Percentiles rank a stretch among this genome's conserved stretches.
Evolutionary conservation across 1,139 yeast genomes (phyloP).

Genomic region (Chernovozyma aurita): DNA sequence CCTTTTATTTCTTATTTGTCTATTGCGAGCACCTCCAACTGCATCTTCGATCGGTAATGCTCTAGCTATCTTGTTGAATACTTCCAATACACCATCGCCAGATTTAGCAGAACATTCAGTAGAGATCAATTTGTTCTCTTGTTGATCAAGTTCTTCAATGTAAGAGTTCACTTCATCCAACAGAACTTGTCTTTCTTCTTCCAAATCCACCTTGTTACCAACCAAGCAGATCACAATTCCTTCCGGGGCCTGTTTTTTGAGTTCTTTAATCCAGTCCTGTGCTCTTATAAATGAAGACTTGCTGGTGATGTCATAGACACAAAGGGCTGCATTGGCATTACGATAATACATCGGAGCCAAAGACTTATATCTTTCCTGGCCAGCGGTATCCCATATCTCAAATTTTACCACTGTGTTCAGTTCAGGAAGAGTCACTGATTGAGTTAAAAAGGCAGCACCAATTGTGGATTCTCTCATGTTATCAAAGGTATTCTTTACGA

Average conservation of each 20-base stretch:
- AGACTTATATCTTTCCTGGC: slow-evolving; percentile 45
- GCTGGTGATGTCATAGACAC: slow-evolving; percentile 33
- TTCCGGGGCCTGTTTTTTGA: slow-evolving; percentile 84
- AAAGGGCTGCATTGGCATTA: slow-evolving; percentile 38
- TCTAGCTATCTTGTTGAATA: slow-evolving; percentile 37
- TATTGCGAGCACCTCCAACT: slow-evolving; percentile 20
- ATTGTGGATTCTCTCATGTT: slow-evolving; percentile 93
- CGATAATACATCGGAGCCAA: slow-evolving; percentile 48
- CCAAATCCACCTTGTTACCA: slow-evolving; percentile 82
- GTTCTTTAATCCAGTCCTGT: slow-evolving; percentile 92
- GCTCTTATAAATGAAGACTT: slow-evolving; percentile 77
- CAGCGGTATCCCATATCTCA: slow-evolving; percentile 51
- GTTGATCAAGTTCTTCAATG: slow-evolving; percentile 25
- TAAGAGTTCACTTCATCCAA: slow-evolving; percentile 33
- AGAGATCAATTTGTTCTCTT: slow-evolving; percentile 25
- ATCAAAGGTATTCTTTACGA: slow-evolving; percentile 75
- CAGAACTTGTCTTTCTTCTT: slow-evolving; percentile 45
- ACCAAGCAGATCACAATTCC: slow-evolving; percentile 83
- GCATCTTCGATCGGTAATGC: slow-evolving; percentile 44
- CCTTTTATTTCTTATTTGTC: slow-evolving; percentile 25
- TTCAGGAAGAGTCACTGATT: slow-evolving; percentile 54
- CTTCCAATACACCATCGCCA: slow-evolving; percentile 44
- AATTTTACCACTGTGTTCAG: slow-evolving; percentile 36
- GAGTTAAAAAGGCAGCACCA: slow-evolving; percentile 96
- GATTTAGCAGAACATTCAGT: slow-evolving; percentile 45